These are phyloP conservation scores for Curvularia sp. DNA, from an alignment of 2,329 filamentous ascomycete genomes.

Conservation along the genomic window DNA sequence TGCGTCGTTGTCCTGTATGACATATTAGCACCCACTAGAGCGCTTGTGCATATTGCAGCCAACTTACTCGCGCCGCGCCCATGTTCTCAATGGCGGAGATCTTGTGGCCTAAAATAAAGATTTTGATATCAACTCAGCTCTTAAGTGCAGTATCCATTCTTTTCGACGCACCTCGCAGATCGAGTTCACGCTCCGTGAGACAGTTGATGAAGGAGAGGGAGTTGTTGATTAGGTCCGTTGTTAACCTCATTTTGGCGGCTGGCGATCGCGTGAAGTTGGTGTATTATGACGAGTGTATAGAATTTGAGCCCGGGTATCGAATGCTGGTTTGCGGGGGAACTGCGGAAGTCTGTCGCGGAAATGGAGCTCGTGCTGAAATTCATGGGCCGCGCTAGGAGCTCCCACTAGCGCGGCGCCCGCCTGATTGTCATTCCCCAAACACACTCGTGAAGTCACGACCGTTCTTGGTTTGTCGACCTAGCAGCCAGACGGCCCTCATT, in stretches of 20 bases:
- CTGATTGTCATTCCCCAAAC: not conserved
- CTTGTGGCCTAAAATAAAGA: slow-evolving; percentile 82
- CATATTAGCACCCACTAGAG: not conserved
- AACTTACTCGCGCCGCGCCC: slow-evolving; percentile 86
- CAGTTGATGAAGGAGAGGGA: slow-evolving; percentile 99
- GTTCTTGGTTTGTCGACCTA: not conserved
- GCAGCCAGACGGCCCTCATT: not conserved
- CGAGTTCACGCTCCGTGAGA: slow-evolving; percentile 97
- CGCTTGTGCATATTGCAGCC: not conserved
- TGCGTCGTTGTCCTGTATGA: slow-evolving; percentile 81
- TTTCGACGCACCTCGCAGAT: slow-evolving; percentile 99
- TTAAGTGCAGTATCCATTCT: slow-evolving; percentile 95
- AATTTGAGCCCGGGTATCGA: not conserved
- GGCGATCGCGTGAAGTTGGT: not conserved
- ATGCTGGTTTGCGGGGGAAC: slow-evolving; percentile 1
- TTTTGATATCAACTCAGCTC: slow-evolving; percentile 85
- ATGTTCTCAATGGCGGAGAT: slow-evolving; percentile 98
- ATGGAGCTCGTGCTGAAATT: slow-evolving; percentile 18
- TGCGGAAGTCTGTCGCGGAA: slow-evolving; percentile 10
- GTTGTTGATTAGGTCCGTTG: slow-evolving; percentile 89
- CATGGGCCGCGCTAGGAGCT: slow-evolving; percentile 14
- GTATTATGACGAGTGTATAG: not conserved
- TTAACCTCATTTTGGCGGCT: slow-evolving; percentile 79
- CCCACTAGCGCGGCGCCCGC: slow-evolving; percentile 13
- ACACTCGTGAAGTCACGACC: not conserved